A percentile compares a stretch with the other conserved stretches of the same genome.
Evolutionary conservation across 2,329 filamentous ascomycete species (phyloP).

Genomic region (Mollisiaceae sp.): DNA sequence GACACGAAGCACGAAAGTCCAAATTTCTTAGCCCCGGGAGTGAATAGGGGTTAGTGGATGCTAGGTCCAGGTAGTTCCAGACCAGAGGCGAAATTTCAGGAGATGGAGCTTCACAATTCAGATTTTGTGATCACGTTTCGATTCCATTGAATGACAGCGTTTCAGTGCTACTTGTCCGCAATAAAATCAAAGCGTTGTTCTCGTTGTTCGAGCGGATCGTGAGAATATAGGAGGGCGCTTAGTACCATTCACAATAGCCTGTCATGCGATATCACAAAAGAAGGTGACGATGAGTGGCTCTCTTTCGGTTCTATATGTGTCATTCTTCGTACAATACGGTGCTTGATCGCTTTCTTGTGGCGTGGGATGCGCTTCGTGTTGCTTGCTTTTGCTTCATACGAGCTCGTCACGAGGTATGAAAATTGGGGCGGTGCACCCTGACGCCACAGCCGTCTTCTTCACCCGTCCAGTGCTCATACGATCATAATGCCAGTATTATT

Average conservation of each 20-base stretch:
- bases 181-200: neutral
- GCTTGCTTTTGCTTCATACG: slow-evolving; percentile 11
- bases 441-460: neutral
- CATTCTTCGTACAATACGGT: neutral
- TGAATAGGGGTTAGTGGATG: slow-evolving; percentile 19
- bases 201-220: neutral
- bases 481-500: slow-evolving; percentile 8
- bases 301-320: slow-evolving; percentile 1
- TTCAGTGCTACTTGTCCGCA: neutral
- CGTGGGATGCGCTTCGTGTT: slow-evolving; percentile 12
- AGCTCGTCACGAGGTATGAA: slow-evolving; percentile 9
- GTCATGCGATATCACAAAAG: slow-evolving; percentile 9
- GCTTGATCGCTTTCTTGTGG: neutral
- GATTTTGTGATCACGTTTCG: slow-evolving; percentile 28
- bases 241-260: neutral
- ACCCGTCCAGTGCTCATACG: neutral
- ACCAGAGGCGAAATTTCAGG: slow-evolving; percentile 23
- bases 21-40: slow-evolving; percentile 20
- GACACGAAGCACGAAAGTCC: slow-evolving; percentile 13
- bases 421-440: slow-evolving; percentile 2
- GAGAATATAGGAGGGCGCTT: neutral
- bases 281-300: neutral
- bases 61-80: slow-evolving; percentile 13
- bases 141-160: slow-evolving; percentile 31
- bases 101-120: slow-evolving; percentile 18